Conservation (phyloP, 345 rosid species). For the Eutrema heterophyllum region DNA sequence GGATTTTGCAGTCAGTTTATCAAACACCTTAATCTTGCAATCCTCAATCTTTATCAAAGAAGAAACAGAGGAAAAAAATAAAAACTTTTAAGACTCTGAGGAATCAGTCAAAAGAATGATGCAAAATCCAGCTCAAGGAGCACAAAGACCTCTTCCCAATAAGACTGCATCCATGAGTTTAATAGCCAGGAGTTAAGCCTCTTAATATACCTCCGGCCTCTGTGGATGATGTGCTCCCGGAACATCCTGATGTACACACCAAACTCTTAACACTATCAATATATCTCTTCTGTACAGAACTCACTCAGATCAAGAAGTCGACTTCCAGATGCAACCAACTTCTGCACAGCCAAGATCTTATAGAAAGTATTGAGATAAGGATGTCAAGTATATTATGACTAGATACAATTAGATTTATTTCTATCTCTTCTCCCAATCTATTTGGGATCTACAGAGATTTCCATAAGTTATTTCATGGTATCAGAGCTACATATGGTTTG, state of each 20-base stretch:
- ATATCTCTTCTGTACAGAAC: background rate
- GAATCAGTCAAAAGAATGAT: background rate
- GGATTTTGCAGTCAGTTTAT: constrained; percentile 45
- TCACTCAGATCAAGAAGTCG: constrained; percentile 9
- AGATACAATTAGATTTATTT: background rate
- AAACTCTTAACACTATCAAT: background rate
- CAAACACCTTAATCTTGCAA: constrained; percentile 51
- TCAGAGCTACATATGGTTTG: background rate
- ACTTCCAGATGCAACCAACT: background rate
- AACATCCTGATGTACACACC: constrained; percentile 22
- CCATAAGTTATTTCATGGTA: background rate
- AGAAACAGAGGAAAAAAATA: background rate
- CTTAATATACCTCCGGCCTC: constrained; percentile 17
- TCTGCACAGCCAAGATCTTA: background rate
- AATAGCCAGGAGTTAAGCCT: constrained; percentile 46
- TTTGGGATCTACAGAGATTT: background rate
- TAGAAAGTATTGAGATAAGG: background rate
- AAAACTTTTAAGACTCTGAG: background rate
- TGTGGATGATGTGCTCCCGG: constrained; percentile 15
- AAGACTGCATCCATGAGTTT: constrained; percentile 44
- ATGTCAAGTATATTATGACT: background rate
- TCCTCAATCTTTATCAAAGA: constrained; percentile 43
- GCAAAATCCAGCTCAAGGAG: background rate
- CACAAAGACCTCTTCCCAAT: constrained; percentile 62
- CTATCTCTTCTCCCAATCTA: background rate